Base-by-base conservation (phyloP, 1,139 yeast genomes). In the Lodderomyces beijingensis region DNA sequence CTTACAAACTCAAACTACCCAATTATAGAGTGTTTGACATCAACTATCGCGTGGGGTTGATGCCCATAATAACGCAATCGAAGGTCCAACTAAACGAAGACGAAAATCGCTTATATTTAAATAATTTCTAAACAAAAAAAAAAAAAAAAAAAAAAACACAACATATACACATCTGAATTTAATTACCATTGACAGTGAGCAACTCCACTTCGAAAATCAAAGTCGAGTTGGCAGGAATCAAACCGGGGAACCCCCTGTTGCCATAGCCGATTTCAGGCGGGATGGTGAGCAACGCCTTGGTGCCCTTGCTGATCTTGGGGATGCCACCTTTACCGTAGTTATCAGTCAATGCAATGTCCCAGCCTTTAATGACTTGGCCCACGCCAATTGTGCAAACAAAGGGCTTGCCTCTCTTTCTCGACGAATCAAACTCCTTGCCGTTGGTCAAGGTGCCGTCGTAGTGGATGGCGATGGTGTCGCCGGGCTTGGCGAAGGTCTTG, bases 221-320 rank as follows among this genome's bases (percentile, higher is more conserved):
- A 45, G 96, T 88, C 42, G 96, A 94, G 60, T 87, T 86, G 47
- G 96, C 95, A 44, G 97, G 97, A 56, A 91, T 91, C 53, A 86
- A 70, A 46, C 95, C 95, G 44, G 96, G 96, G 78, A 84, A 86
- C 31, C 96, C 97, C 62, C 95, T 81, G 45, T 77, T 73, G 43
- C 96, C 96, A 65, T 91, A 91, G 46, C 94, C 98, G 62, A 86
- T 83, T 51, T 83, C 80, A 41, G 95, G 91, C 49, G 96, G 94
- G 51, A 89, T 87, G 50, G 93, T 87, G 57, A 91, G 71, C 57
- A 82, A 75, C 36, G 96, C 95, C 69, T 82, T 83, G 62, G 93
- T 87, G 48, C 97, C 97, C 38, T 88, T 74, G 38, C 94, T 83
- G 62, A 91, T 75, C 62, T 87, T 80, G 95, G 95, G 56, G 87